These are phyloP conservation scores for Coemansia sp. DNA, from an alignment of 192 early-diverging fungal genomes.

Conservation along the genomic window DNA sequence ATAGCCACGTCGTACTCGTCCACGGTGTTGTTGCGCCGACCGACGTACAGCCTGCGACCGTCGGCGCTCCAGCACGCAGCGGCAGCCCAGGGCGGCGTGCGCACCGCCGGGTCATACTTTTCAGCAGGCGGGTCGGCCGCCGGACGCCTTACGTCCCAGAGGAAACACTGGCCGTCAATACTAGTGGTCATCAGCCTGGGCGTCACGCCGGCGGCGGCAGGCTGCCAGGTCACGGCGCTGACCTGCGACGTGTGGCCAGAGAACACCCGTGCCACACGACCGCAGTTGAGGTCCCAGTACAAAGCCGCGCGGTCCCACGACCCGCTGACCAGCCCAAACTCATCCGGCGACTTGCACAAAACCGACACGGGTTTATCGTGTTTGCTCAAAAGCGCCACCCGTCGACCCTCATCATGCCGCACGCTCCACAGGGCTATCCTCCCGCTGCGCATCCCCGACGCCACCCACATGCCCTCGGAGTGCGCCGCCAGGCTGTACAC, in stretches of 20 bases:
- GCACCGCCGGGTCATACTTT: conserved; percentile 54
- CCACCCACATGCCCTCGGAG: conserved; percentile 82
- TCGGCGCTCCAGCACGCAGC: conserved; percentile 82
- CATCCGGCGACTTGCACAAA: conserved; percentile 75
- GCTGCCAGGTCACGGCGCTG: conserved; percentile 70
- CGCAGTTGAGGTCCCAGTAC: conserved; percentile 83
- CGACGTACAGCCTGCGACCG: conserved; percentile 77
- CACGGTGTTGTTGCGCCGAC: conserved; percentile 85
- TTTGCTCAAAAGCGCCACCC: conserved; percentile 74
- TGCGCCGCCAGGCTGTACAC: conserved; percentile 93
- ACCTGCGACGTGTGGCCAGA: conserved; percentile 79
- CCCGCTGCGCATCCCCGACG: conserved; percentile 78
- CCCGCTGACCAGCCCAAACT: conserved; percentile 81
- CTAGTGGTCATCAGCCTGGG: conserved; percentile 67
- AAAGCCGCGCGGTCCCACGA: conserved; percentile 90
- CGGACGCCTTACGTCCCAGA: conserved; percentile 63
- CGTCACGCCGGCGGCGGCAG: conserved; percentile 18
- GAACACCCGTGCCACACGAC: conserved; percentile 65
- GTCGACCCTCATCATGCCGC: conserved; percentile 91
- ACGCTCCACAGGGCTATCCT: conserved; percentile 83
- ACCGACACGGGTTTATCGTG: conserved; percentile 86
- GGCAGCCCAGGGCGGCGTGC: conserved; percentile 72
- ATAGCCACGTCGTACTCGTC: conserved; percentile 83
- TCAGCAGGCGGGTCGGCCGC: conserved; percentile 23
- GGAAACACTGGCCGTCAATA: conserved; percentile 67